Conservation (phyloP, 2,329 filamentous ascomycete genomes). For the Botryosphaeria agaves region DNA sequence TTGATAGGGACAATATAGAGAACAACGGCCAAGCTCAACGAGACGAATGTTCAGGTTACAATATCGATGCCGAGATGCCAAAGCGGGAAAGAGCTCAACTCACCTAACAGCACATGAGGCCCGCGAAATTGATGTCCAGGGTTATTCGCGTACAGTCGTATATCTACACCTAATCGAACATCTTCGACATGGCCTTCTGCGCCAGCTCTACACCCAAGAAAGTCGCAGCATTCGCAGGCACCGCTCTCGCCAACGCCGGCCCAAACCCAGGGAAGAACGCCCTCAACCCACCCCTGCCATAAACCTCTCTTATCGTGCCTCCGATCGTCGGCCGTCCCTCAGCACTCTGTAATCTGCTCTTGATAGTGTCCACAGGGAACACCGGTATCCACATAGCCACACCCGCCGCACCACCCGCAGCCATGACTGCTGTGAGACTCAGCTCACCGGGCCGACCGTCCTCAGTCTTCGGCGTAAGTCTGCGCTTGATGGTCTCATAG, state of each 20-base stretch:
- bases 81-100: too few relatives aligned
- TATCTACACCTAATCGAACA: conserved; percentile 43
- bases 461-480: conserved; percentile 66
- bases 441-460: conserved; percentile 61
- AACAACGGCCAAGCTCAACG: too few relatives aligned
- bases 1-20: too few relatives aligned
- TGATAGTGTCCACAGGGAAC: conserved; percentile 94
- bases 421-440: conserved; percentile 65
- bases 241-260: conserved; percentile 77
- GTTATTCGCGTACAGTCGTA: too few relatives aligned
- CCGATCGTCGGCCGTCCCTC: conserved; percentile 69
- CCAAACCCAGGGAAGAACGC: conserved; percentile 97
- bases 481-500: conserved; percentile 89
- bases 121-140: too few relatives aligned
- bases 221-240: conserved; percentile 91
- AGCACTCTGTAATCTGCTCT: conserved; percentile 81
- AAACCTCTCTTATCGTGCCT: conserved; percentile 67
- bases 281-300: conserved; percentile 63
- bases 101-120: too few relatives aligned
- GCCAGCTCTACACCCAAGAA: conserved; percentile 77
- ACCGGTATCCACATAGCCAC: conserved; percentile 99
- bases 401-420: conserved; percentile 77
- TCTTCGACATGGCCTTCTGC: conserved; percentile 65
- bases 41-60: too few relatives aligned
- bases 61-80: too few relatives aligned